Conservation (phyloP, 1,284 basidiomycete genomes). For the Gomphus sp. region DNA sequence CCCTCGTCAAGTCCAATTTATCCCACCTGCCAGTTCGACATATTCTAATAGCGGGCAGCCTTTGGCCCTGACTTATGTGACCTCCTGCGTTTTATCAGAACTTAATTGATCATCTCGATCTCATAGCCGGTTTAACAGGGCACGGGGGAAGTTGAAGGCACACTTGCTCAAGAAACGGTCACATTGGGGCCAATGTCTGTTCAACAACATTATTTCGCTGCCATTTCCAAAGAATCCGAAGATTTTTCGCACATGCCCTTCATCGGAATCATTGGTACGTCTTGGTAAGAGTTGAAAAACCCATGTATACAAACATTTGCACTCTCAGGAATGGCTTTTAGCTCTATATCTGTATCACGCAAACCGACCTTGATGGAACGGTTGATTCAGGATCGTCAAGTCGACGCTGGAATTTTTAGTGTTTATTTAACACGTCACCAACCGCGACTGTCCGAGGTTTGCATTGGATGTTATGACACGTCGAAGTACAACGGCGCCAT, state of each 20-base stretch:
- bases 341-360: neutral
- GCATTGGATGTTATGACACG: conserved; percentile 48
- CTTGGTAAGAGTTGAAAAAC: conserved; percentile 28
- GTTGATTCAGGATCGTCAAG: conserved; percentile 32
- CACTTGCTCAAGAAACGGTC: conserved; percentile 14
- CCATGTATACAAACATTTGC: conserved; percentile 19
- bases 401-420: conserved; percentile 44
- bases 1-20: conserved; percentile 8
- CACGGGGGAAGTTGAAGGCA: conserved; percentile 13
- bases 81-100: neutral
- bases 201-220: conserved; percentile 11
- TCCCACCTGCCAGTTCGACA: conserved; percentile 5
- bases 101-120: neutral
- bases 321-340: neutral
- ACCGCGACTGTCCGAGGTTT: conserved; percentile 43
- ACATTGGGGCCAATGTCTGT: conserved; percentile 10
- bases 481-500: conserved; percentile 37
- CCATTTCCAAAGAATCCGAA: conserved; percentile 30
- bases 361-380: conserved; percentile 56
- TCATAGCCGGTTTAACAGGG: conserved; percentile 7
- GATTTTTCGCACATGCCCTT: conserved; percentile 8
- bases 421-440: conserved; percentile 43
- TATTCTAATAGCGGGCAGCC: conserved; percentile 9
- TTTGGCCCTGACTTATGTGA: conserved; percentile 14
- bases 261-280: conserved; percentile 2